A percentile compares a stretch with the other conserved stretches of the same genome.
phyloP scores from a whole-genome alignment of 768 basidiomycete species.

The Lactarius hatsudake region DNA sequence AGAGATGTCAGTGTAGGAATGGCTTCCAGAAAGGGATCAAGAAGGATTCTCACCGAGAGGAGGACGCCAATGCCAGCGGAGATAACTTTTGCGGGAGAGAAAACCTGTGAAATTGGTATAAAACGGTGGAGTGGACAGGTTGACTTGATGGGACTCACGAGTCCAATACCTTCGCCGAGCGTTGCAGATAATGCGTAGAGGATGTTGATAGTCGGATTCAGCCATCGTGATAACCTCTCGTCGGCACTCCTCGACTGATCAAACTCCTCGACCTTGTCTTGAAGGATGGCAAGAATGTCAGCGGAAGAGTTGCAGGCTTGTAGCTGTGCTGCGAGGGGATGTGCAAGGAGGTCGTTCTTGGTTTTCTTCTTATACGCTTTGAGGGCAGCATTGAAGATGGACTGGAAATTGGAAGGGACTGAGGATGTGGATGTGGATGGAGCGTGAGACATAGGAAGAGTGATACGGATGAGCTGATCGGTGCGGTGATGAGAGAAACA shows the following conservation, averaged over 20 bases:
- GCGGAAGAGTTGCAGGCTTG: neutral
- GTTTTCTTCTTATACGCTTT: neutral
- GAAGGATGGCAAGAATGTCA: neutral
- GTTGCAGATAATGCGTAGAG: too few relatives aligned
- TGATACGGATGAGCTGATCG: too few relatives aligned
- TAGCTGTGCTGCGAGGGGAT: neutral
- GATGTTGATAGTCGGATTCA: too few relatives aligned
- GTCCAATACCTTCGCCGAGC: too few relatives aligned
- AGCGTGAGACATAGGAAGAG: neutral
- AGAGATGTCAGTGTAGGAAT: neutral
- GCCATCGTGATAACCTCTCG: too few relatives aligned
- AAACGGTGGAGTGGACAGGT: too few relatives aligned
- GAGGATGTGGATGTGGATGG: neutral
- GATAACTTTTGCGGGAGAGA: too few relatives aligned
- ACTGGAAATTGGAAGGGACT: neutral
- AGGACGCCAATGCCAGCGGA: neutral
- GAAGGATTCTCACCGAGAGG: neutral
- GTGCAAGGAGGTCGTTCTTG: neutral
- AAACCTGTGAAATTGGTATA: too few relatives aligned
- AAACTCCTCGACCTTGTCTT: neutral
- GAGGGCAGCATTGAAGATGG: neutral
- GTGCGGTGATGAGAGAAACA: neutral
- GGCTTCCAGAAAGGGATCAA: neutral
- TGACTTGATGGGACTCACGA: too few relatives aligned
- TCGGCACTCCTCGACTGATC: too few relatives aligned